Percentiles rank a stretch among this genome's conserved stretches.
These are phyloP conservation scores for Thielaviopsis populi DNA, from an alignment of 2,329 filamentous ascomycete genomes.

Conservation along the genomic window DNA sequence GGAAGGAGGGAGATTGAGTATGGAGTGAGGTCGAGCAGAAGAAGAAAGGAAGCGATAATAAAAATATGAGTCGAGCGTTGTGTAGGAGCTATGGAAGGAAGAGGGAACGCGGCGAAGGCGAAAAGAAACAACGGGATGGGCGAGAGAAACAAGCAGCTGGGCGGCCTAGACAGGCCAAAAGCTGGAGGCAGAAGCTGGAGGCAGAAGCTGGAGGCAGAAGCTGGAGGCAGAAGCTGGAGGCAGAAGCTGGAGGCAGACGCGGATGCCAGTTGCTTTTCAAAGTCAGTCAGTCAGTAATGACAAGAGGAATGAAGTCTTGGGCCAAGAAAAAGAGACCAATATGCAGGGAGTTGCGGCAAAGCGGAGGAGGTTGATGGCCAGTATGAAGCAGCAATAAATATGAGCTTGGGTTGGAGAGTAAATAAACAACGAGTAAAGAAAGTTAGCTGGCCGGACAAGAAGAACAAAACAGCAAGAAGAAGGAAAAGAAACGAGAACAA, in stretches of 20 bases:
- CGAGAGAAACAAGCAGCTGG: neutral
- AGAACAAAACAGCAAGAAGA: neutral
- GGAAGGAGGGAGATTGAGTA: neutral
- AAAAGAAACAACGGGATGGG: neutral
- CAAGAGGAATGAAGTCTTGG: neutral
- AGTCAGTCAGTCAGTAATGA: neutral
- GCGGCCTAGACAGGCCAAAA: neutral
- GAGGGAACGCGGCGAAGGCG: neutral
- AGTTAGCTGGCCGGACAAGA: too few species aligned
- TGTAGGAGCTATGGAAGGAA: neutral
- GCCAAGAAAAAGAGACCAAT: neutral
- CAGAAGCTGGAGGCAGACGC: too few species aligned
- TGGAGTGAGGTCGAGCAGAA: constrained; percentile 10
- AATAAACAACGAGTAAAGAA: too few species aligned
- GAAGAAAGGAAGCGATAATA: constrained; percentile 16
- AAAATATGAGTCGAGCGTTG: constrained; percentile 15
- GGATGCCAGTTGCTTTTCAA: too few species aligned
- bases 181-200: too few species aligned
- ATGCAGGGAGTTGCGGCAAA: neutral
- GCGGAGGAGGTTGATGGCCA: neutral
- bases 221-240: too few species aligned
- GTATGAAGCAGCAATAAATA: neutral
- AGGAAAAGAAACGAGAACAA: neutral
- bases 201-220: too few species aligned
- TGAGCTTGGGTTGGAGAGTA: too few species aligned